phyloP scores from a whole-genome alignment of 164 flowering plant genomes.

The Vitis riparia region DNA sequence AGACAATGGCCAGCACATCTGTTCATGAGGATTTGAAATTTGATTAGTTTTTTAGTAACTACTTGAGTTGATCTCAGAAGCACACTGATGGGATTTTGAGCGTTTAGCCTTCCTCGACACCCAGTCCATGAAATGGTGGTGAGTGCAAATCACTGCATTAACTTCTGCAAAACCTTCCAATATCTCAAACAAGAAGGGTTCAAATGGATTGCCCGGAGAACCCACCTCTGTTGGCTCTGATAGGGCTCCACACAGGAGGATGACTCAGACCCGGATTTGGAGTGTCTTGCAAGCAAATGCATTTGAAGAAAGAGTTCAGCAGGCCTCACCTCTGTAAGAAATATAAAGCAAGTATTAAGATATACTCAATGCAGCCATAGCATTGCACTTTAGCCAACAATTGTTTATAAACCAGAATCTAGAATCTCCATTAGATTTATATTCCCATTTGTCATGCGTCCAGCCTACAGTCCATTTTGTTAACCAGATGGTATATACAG shows the following conservation, averaged over 20 bases:
- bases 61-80: background rate
- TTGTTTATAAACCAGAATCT: too few relatives aligned
- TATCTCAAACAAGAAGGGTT: conserved; percentile 88
- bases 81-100: background rate
- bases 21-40: background rate
- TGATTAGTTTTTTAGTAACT: background rate
- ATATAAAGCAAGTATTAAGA: conserved; percentile 12
- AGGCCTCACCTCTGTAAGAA: conserved; percentile 64
- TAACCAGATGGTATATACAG: too few relatives aligned
- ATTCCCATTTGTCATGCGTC: too few relatives aligned
- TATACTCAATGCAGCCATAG: background rate
- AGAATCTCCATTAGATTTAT: too few relatives aligned
- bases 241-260: conserved; percentile 28
- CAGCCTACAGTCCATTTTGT: too few relatives aligned
- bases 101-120: background rate
- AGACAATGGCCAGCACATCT: background rate
- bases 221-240: conserved; percentile 52
- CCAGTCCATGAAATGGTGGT: background rate
- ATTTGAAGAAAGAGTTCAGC: conserved; percentile 86
- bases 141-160: conserved; percentile 7
- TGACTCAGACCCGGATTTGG: conserved; percentile 26
- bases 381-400: background rate
- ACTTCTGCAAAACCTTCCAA: conserved; percentile 72
- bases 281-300: conserved; percentile 67
- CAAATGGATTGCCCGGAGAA: conserved; percentile 76